phyloP scores from a whole-genome alignment of 495 filamentous ascomycete species.

The Neurospora tetraspora region DNA sequence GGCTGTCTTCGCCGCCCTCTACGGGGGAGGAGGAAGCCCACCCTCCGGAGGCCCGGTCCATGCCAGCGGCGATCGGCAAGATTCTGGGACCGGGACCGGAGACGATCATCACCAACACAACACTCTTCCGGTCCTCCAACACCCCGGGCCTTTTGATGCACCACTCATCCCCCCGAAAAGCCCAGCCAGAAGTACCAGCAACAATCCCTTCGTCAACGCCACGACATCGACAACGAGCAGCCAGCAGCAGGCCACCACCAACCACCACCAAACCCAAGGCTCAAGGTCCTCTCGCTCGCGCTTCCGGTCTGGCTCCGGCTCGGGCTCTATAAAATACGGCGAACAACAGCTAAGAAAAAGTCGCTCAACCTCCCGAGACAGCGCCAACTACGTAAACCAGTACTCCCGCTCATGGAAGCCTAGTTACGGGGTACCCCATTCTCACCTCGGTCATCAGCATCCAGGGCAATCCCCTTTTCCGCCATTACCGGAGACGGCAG shows the following conservation, averaged over 20 bases:
- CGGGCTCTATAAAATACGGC: no score
- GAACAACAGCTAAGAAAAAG: no score
- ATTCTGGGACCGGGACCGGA: not conserved
- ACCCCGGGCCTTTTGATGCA: not conserved
- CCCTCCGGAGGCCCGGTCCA: not conserved
- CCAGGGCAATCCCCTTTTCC: not conserved
- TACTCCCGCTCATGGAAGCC: not conserved
- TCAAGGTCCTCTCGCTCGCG: not conserved
- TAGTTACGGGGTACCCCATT: not conserved
- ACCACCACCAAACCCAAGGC: not conserved
- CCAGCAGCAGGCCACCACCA: not conserved
- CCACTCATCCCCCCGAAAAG: not conserved
- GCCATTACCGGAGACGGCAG: not conserved
- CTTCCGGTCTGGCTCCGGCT: not conserved
- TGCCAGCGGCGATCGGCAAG: not conserved
- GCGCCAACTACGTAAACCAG: not conserved
- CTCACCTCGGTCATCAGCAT: no score
- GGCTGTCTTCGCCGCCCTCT: not conserved
- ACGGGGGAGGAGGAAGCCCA: not conserved
- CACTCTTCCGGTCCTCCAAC: not conserved
- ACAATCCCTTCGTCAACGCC: not conserved
- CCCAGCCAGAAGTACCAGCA: not conserved
- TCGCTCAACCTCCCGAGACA: not conserved
- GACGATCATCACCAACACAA: not conserved
- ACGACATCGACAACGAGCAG: not conserved